These are phyloP conservation scores for Colletotrichum simmondsii DNA, from an alignment of 2,329 filamentous ascomycete genomes.

Conservation along the genomic window DNA sequence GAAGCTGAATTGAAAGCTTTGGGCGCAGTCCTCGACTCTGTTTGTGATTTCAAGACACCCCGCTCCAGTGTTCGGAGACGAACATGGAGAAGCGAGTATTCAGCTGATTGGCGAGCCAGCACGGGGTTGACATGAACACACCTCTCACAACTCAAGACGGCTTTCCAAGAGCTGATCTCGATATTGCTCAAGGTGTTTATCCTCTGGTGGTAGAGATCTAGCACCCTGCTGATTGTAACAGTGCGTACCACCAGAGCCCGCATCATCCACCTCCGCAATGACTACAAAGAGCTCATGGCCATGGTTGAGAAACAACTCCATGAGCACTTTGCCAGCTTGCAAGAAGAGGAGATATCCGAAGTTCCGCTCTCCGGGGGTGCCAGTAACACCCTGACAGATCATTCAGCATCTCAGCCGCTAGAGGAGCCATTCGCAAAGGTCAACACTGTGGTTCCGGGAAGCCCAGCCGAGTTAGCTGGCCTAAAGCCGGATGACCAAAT, in stretches of 20 bases:
- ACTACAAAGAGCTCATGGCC: constrained; percentile 90
- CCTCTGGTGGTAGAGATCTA: neutral
- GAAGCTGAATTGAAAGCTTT: constrained; percentile 90
- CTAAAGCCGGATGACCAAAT: constrained; percentile 84
- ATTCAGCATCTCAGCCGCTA: constrained; percentile 45
- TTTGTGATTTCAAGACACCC: constrained; percentile 53
- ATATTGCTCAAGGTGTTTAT: constrained; percentile 86
- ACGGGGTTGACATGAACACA: constrained; percentile 93
- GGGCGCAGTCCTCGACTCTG: constrained; percentile 87
- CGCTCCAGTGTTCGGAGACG: neutral
- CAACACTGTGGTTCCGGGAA: constrained; percentile 80
- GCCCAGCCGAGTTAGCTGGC: constrained; percentile 86
- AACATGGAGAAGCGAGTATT: constrained; percentile 27
- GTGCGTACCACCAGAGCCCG: constrained; percentile 92
- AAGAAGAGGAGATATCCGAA: constrained; percentile 57
- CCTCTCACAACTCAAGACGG: constrained; percentile 88
- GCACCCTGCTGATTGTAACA: constrained; percentile 47
- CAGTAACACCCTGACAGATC: neutral
- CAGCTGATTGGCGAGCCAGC: constrained; percentile 62
- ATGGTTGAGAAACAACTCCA: constrained; percentile 88
- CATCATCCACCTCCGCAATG: constrained; percentile 90
- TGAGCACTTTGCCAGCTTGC: constrained; percentile 83
- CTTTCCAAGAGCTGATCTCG: constrained; percentile 91
- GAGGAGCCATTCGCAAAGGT: constrained; percentile 83
- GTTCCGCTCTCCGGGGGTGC: neutral